phyloP scores from a whole-genome alignment of 306 rosid species.

The Urtica urens region DNA sequence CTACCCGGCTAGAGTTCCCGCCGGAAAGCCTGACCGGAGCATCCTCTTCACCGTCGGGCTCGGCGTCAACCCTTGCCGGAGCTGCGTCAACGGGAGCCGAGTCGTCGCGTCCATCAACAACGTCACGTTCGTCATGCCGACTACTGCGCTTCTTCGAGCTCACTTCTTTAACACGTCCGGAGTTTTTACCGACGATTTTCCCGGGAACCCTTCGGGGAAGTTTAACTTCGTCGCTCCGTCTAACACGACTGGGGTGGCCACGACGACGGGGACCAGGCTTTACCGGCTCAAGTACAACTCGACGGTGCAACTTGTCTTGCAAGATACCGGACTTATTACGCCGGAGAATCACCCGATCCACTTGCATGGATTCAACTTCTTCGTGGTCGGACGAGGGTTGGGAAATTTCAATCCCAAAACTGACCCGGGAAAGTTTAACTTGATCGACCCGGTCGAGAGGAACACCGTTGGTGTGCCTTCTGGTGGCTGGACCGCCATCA shows the following conservation, averaged over 20 bases:
- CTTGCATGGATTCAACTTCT: constrained; percentile 85
- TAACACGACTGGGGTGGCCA: constrained; percentile 19
- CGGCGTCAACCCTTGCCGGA: constrained; percentile 57
- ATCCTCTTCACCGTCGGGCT: constrained; percentile 56
- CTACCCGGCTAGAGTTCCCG: constrained; percentile 62
- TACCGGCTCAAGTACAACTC: constrained; percentile 44
- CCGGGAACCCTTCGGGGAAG: constrained; percentile 39
- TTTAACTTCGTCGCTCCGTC: constrained; percentile 44
- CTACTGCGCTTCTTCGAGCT: constrained; percentile 62
- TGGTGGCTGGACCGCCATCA: constrained; percentile 86
- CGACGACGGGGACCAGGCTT: constrained; percentile 38
- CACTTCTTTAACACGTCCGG: constrained; percentile 53
- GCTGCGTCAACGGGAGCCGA: constrained; percentile 75
- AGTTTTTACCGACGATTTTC: constrained; percentile 71
- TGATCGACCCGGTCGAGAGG: constrained; percentile 76
- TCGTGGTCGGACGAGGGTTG: constrained; percentile 45
- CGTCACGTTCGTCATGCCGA: constrained; percentile 74
- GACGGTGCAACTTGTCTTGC: constrained; percentile 55
- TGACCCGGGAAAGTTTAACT: constrained; percentile 49
- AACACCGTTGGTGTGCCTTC: constrained; percentile 70
- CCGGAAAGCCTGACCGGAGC: constrained; percentile 39
- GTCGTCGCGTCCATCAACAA: constrained; percentile 59
- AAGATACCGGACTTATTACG: constrained; percentile 55
- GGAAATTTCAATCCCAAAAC: constrained; percentile 50
- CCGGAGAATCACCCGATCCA: constrained; percentile 80